Evolutionary conservation across 2,329 filamentous ascomycete species (phyloP).

Genomic region (Penicillium oxalicum): DNA sequence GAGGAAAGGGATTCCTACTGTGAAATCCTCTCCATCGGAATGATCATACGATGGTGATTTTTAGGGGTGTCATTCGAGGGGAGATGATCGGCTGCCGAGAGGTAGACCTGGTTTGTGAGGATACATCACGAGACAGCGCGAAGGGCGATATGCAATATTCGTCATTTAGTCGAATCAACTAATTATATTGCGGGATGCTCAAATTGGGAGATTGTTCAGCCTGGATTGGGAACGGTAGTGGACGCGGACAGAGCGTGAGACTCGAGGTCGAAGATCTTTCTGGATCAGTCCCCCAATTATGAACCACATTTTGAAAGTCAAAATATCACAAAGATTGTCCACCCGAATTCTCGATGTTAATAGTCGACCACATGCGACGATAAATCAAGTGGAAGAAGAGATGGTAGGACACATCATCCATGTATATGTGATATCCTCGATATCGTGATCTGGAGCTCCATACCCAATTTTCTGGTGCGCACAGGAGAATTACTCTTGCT

Average conservation of each 20-base stretch:
- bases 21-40: neutral
- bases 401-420: constrained; percentile 5
- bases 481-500: constrained; percentile 6
- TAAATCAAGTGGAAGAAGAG: neutral
- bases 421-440: constrained; percentile 7
- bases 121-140: neutral
- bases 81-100: neutral
- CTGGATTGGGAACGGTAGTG: too few species aligned
- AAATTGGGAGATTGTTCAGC: too few species aligned
- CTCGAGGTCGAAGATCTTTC: neutral
- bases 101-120: neutral
- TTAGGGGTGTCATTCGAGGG: neutral
- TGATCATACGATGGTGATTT: neutral
- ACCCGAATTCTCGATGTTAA: neutral
- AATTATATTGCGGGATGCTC: too few species aligned
- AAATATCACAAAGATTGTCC: constrained; percentile 6
- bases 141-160: neutral
- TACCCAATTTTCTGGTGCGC: constrained; percentile 4
- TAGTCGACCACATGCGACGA: neutral
- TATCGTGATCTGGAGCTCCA: constrained; percentile 2
- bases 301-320: constrained; percentile 2
- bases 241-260: too few species aligned
- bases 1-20: neutral
- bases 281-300: constrained; percentile 4
- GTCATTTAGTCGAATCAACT: neutral